Evolutionary conservation across 164 flowering plant species (phyloP), one percentile per base, ranked within the genome.

Genomic region (Malania oleifera): DNA sequence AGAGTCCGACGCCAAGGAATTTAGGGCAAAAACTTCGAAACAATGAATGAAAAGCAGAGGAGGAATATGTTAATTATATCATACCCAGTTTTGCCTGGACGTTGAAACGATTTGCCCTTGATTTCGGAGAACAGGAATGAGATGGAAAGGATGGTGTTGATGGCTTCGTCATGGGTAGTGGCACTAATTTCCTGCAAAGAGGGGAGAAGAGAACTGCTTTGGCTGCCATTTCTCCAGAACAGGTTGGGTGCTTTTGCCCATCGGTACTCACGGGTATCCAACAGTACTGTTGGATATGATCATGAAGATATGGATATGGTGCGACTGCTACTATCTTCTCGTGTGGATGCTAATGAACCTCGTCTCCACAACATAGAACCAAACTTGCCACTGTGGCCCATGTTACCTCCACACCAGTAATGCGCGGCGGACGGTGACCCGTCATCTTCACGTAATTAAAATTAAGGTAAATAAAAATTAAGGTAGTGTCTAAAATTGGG

Each of bases 41-140:
- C n/a, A n/a, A n/a, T n/a, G 8, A 57, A 52, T 6, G 2, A 41
- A n/a, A 41, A 15, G 38, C 9, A 15, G 8, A 27, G 25, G 23
- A 0, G 5, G 56, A 31, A 27, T 37, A 5, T 20, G 12, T 3
- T 54, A 20, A 15, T 7, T 1, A 12, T 47, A 7, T 2, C 55
- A 58, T 67, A 83, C 92, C 92, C 48, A 76, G 34, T 0, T 77
- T 66, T 34, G 92, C 87, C 19, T 58, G 76, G 61, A 80, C 47
- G 63, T 60, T 82, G 70, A 75, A 78, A 17, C 41, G 67, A 31
- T 31, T 62, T 24, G 34, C 25, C 43, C 48, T 63, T 54, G 52
- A 60, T 38, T 64, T 74, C 29, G 78, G 72, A 41, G 63, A 40
- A 18, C 9, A 24, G 20, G 41, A 26, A 29, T 9, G 35, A 38